Evolutionary conservation across 129 eudicot genomes (phyloP), one percentile per base, ranked within the genome.

Genomic region (Oenanthe sinensis): DNA sequence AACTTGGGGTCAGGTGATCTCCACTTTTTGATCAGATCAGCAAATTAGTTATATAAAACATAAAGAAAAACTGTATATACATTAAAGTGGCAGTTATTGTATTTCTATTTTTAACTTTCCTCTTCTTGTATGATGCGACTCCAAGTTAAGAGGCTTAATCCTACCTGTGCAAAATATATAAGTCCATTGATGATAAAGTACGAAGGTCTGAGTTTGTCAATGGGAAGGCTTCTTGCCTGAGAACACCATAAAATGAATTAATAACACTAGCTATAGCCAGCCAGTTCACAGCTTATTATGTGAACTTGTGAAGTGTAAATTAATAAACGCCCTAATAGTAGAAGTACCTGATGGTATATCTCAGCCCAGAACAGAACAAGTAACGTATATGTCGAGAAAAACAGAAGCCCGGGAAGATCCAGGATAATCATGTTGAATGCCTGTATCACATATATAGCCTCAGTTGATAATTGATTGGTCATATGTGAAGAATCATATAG

Each of bases 361-460:
- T 93, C 96, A 44, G 98, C 98, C 98, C 98, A 93, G 77, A 93
- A 90, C 72, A 93, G 83, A 60, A 90, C 92, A 74, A 93, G 93
- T 77, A 93, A 84, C 36, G 96, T 90, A 82, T 93, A 90, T 40
- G 95, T 90, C 4, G 93, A 85, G 78, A 86, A 92, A 80, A 92
- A 89, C 68, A 88, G 65, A 85, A 92, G 88, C 48, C 89, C 90
- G 17, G 96, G 96, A 72, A 90, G 86, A 83, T 90, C 92, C 79
- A 90, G 79, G 62, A 90, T 83, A 47, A 87, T 84, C 81, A 87
- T 75, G 28, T 84, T 87, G 24, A 90, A 54, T 39, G 80, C 90
- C 95, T 90, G 87, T 52, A 80, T 8, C 26, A 83, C 36, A 33
- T 33, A 33, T 33, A 33, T 33, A 33, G 36, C 8, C 13, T 82